Conservation (phyloP, 352 stramenopile genomes). For the Phytophthora tentaculata region DNA sequence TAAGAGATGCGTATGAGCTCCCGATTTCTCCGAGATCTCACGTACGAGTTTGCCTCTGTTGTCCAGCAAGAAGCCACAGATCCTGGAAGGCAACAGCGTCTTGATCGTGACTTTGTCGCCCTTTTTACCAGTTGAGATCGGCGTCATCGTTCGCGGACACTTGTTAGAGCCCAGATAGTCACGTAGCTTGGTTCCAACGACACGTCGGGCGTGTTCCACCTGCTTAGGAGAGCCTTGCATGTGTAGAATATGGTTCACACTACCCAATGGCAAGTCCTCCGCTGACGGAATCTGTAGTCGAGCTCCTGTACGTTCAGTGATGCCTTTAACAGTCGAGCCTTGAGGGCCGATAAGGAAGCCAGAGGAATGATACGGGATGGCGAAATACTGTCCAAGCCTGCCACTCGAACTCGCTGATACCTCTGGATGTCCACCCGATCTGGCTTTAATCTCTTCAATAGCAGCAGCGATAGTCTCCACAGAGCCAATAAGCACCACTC, state of each 20-base stretch:
- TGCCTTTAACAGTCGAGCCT: conserved; percentile 42
- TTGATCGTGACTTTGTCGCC: conserved; percentile 65
- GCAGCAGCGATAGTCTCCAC: conserved; percentile 45
- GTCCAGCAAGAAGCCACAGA: conserved; percentile 58
- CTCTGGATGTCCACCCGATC: conserved; percentile 51
- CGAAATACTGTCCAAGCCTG: conserved; percentile 67
- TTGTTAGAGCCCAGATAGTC: conserved; percentile 42
- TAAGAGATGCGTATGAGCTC: conserved; percentile 56
- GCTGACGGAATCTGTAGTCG: conserved; percentile 61
- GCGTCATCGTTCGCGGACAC: conserved; percentile 11
- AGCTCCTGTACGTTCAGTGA: conserved; percentile 58
- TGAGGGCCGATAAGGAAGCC: conserved; percentile 62
- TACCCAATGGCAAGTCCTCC: conserved; percentile 62
- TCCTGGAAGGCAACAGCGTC: conserved; percentile 49
- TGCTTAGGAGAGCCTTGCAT: conserved; percentile 63
- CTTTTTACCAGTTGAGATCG: conserved; percentile 29
- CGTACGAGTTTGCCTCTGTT: conserved; percentile 55
- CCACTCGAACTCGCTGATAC: conserved; percentile 26
- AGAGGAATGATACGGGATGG: conserved; percentile 55
- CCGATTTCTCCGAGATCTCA: conserved; percentile 60
- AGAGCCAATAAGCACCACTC: conserved; percentile 51
- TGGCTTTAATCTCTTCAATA: conserved; percentile 43
- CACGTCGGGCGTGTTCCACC: conserved; percentile 44
- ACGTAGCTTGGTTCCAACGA: conserved; percentile 43
- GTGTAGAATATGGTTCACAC: conserved; percentile 68